These are phyloP conservation scores for Monilinia aucupariae DNA, from an alignment of 2,329 filamentous ascomycete genomes.

Conservation along the genomic window DNA sequence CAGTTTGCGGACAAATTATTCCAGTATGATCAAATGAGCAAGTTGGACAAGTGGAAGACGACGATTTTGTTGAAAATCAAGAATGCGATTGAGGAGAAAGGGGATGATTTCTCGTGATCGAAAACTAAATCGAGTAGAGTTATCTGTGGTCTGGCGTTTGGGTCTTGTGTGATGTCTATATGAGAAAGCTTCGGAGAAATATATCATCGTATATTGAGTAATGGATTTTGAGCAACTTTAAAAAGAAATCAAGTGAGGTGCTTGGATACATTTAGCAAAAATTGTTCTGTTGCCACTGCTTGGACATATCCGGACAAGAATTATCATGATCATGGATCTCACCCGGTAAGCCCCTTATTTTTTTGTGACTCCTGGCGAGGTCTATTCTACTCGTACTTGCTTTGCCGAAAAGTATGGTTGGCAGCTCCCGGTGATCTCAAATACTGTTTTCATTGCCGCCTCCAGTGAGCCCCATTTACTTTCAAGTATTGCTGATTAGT, in stretches of 20 bases:
- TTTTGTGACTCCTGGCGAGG: neutral
- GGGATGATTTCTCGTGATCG: conserved; percentile 59
- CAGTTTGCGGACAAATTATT: conserved; percentile 80
- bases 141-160: conserved; percentile 9
- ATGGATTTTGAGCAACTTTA: neutral
- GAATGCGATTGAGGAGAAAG: conserved; percentile 68
- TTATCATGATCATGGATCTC: neutral
- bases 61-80: conserved; percentile 77
- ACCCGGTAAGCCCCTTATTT: neutral
- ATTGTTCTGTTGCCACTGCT: neutral
- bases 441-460: too few species aligned
- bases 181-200: conserved; percentile 6
- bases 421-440: too few species aligned
- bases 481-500: too few species aligned
- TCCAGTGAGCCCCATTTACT: too few species aligned
- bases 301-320: too few species aligned
- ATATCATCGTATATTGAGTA: neutral
- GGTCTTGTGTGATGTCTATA: neutral
- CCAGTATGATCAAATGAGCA: conserved; percentile 86
- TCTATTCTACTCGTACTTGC: too few species aligned
- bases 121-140: neutral
- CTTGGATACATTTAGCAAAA: neutral
- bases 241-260: neutral
- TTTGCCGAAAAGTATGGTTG: too few species aligned
- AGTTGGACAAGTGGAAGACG: conserved; percentile 97